phyloP scores from a whole-genome alignment of 768 basidiomycete genomes.

The Podaxis carcinomalis region DNA sequence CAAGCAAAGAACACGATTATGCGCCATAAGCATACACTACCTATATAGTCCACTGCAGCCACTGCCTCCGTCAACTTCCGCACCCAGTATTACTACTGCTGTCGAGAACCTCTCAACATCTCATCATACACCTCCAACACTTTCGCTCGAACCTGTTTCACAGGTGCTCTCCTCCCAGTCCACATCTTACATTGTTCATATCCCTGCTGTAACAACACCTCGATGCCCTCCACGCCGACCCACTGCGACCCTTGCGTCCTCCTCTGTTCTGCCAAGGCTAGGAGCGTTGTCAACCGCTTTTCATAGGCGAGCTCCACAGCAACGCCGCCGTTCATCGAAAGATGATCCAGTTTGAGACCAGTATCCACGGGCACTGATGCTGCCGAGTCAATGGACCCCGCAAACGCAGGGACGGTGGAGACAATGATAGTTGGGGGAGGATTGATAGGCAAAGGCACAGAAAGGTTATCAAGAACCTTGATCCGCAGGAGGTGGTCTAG shows the following conservation, averaged over 20 bases:
- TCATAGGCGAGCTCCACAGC: slow-evolving; percentile 80
- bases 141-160: slow-evolving; percentile 32
- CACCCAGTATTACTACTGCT: neutral
- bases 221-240: slow-evolving; percentile 57
- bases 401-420: slow-evolving; percentile 64
- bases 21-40: neutral
- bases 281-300: slow-evolving; percentile 59
- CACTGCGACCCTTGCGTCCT: slow-evolving; percentile 32
- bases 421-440: slow-evolving; percentile 54
- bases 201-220: slow-evolving; percentile 69
- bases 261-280: slow-evolving; percentile 43
- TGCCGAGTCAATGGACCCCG: slow-evolving; percentile 18
- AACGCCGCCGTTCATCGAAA: slow-evolving; percentile 26
- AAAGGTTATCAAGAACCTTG: slow-evolving; percentile 44
- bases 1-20: neutral
- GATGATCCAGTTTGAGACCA: slow-evolving; percentile 38
- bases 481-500: slow-evolving; percentile 44
- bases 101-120: slow-evolving; percentile 3
- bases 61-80: neutral
- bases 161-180: slow-evolving; percentile 51
- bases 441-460: slow-evolving; percentile 31
- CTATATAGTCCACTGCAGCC: neutral
- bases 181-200: slow-evolving; percentile 58
- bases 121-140: slow-evolving; percentile 41
- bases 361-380: slow-evolving; percentile 33